Evolutionary conservation across 305 asterid genomes (phyloP).

Genomic region (Plantago lanceolata): DNA sequence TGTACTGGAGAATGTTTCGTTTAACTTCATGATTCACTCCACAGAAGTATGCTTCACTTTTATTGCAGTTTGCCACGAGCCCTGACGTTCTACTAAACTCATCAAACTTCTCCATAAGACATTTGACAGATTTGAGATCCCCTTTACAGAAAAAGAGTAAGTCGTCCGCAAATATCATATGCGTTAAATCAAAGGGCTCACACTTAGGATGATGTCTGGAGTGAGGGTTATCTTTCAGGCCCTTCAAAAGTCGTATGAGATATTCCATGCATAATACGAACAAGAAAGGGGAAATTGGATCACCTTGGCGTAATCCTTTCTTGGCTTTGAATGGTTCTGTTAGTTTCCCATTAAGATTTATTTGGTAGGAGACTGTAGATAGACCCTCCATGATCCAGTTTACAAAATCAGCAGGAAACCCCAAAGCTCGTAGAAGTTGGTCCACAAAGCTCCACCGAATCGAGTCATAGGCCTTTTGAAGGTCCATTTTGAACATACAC

Average conservation of each 20-base stretch:
- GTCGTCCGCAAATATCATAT: neutral
- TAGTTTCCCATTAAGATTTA: neutral
- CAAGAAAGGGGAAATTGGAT: neutral
- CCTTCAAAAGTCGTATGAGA: neutral
- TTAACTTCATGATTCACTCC: neutral
- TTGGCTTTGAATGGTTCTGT: neutral
- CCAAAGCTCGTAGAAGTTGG: neutral
- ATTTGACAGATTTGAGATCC: neutral
- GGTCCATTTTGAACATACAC: neutral
- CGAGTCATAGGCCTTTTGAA: neutral
- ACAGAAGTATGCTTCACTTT: neutral
- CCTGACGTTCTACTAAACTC: neutral
- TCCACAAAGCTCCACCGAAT: neutral
- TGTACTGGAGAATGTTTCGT: neutral
- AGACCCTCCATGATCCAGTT: neutral
- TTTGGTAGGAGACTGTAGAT: neutral
- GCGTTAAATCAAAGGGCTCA: neutral
- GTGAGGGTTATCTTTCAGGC: neutral
- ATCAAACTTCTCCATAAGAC: neutral
- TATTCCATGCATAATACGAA: neutral
- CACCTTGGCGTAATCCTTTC: neutral
- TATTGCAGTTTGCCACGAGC: neutral
- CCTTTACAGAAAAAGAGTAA: neutral
- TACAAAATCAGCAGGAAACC: neutral
- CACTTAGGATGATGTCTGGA: neutral